phyloP scores from a whole-genome alignment of 805 yeast species.

The Nakazawaea holstii region DNA sequence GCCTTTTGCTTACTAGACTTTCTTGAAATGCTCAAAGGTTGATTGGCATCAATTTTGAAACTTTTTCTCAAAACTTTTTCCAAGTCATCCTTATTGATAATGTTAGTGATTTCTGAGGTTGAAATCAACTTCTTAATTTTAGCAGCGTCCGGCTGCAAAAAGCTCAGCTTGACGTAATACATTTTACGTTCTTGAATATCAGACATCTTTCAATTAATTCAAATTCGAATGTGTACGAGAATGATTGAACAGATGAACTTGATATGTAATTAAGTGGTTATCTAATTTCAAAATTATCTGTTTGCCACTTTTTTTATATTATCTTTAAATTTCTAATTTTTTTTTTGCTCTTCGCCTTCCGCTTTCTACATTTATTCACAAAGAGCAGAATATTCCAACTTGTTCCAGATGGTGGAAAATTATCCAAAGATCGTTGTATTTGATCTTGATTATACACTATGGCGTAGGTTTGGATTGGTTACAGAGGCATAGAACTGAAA shows the following conservation, averaged over 20 bases:
- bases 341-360: background rate
- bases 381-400: background rate
- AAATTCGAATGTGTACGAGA: background rate
- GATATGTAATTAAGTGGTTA: background rate
- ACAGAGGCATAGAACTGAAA: background rate
- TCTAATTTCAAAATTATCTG: background rate
- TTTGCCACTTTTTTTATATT: slow-evolving; percentile 4
- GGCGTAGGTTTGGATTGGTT: slow-evolving; percentile 47
- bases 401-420: background rate
- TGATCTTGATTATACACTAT: slow-evolving; percentile 70
- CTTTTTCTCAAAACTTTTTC: slow-evolving; percentile 4
- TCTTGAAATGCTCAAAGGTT: slow-evolving; percentile 19
- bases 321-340: background rate
- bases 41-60: background rate
- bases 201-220: background rate
- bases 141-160: background rate
- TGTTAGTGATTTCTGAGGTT: slow-evolving; percentile 5
- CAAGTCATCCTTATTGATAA: slow-evolving; percentile 1
- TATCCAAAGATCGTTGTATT: slow-evolving; percentile 58
- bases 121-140: slow-evolving; percentile 6
- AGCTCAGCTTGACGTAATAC: slow-evolving; percentile 3
- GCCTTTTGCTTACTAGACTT: slow-evolving; percentile 41
- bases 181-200: too few relatives aligned
- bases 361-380: background rate
- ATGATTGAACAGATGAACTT: background rate